These are phyloP conservation scores for Eucalyptus erythrocorys DNA, from an alignment of 345 rosid genomes.

Conservation along the genomic window DNA sequence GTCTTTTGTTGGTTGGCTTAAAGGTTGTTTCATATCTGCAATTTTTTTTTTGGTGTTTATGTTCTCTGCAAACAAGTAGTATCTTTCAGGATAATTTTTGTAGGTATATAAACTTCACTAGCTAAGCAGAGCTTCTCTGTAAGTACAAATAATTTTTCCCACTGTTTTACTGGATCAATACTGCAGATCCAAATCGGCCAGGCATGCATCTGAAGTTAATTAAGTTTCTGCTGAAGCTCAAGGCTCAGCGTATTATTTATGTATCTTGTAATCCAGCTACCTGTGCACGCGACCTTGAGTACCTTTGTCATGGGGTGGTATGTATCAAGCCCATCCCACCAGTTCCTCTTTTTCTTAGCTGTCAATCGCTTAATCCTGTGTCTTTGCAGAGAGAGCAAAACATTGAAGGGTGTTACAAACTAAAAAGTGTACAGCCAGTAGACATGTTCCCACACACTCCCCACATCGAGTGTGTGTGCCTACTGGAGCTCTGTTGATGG, in stretches of 20 bases:
- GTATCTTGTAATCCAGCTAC: constrained; percentile 96
- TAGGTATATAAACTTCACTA: background rate
- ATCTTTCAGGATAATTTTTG: background rate
- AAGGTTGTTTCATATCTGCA: background rate
- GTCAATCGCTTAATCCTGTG: background rate
- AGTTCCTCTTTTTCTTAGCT: background rate
- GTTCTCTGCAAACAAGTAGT: background rate
- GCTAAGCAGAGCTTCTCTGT: background rate
- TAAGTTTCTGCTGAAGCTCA: constrained; percentile 67
- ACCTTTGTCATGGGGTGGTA: constrained; percentile 87
- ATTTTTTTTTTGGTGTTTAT: background rate
- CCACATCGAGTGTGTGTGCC: constrained; percentile 84
- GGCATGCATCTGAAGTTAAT: constrained; percentile 98
- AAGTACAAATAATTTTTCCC: background rate
- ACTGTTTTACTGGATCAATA: background rate
- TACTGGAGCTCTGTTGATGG: constrained; percentile 40
- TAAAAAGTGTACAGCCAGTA: constrained; percentile 71
- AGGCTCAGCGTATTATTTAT: constrained; percentile 62
- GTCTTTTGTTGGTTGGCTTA: background rate
- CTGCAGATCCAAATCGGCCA: constrained; percentile 91
- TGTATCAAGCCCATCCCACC: background rate
- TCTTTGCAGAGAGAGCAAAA: constrained; percentile 55
- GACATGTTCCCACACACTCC: constrained; percentile 99
- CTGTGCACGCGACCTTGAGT: constrained; percentile 90
- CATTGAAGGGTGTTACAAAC: constrained; percentile 55